phyloP scores from a whole-genome alignment of 1,139 yeast species.

The Scheffersomyces insectosa region DNA sequence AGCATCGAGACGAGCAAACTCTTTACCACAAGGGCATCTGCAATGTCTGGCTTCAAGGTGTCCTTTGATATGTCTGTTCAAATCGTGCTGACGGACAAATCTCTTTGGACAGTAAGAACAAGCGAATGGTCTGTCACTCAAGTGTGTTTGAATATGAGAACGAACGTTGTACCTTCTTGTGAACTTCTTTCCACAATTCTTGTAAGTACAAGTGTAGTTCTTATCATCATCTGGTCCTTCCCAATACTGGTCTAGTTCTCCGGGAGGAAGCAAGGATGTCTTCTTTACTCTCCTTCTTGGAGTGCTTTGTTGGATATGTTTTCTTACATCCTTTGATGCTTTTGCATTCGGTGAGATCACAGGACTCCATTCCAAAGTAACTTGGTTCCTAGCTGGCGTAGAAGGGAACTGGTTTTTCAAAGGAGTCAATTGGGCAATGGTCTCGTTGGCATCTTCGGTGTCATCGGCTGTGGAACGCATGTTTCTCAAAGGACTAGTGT shows the following conservation, averaged over 20 bases:
- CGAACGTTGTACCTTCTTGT: constrained; percentile 91
- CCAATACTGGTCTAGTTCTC: constrained; percentile 83
- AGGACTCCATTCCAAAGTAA: constrained; percentile 57
- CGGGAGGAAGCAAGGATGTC: constrained; percentile 82
- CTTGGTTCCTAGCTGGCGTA: constrained; percentile 38
- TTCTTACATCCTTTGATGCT: constrained; percentile 36
- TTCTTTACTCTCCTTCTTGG: constrained; percentile 51
- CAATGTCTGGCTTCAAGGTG: constrained; percentile 74
- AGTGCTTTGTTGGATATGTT: constrained; percentile 41
- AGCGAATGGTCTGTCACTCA: constrained; percentile 86
- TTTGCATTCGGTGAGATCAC: constrained; percentile 48
- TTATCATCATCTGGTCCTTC: constrained; percentile 75
- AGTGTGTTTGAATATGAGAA: constrained; percentile 95
- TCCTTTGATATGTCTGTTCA: constrained; percentile 85
- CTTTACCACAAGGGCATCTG: constrained; percentile 88
- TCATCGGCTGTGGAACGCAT: constrained; percentile 28
- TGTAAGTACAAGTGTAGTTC: constrained; percentile 69
- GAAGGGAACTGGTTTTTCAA: constrained; percentile 33
- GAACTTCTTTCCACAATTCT: constrained; percentile 81
- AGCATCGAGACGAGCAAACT: constrained; percentile 88
- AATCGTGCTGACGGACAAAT: constrained; percentile 89
- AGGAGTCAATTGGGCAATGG: constrained; percentile 45
- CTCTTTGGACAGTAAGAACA: constrained; percentile 65
- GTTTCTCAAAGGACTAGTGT: constrained; percentile 29
- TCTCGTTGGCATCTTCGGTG: constrained; percentile 41